Evolutionary conservation across 2,329 filamentous ascomycete genomes (phyloP).

Genomic region (Helotiales sp.): DNA sequence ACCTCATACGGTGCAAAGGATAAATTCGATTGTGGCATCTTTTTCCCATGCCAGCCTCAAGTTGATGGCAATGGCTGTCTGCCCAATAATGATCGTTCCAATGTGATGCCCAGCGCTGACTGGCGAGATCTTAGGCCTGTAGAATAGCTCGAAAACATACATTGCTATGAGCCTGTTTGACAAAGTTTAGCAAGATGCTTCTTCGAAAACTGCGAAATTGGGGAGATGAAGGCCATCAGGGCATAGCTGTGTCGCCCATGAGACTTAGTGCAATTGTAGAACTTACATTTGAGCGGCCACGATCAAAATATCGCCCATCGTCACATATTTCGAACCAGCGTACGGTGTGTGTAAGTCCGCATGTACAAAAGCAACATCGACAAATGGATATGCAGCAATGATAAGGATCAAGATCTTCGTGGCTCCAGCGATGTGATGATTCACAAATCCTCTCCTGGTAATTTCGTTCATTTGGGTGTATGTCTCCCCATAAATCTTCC

Average conservation of each 20-base stretch:
- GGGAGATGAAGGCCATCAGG: not conserved
- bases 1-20: conserved; percentile 41
- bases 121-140: conserved; percentile 48
- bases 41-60: conserved; percentile 36
- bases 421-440: conserved; percentile 51
- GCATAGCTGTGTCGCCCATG: not conserved
- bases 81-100: conserved; percentile 45
- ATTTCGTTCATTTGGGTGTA: conserved; percentile 46
- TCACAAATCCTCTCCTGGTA: conserved; percentile 49
- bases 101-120: conserved; percentile 50
- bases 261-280: not conserved
- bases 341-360: conserved; percentile 44
- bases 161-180: conserved; percentile 46
- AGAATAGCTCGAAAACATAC: conserved; percentile 53
- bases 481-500: conserved; percentile 43
- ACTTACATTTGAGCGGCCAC: conserved; percentile 45
- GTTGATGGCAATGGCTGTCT: conserved; percentile 49
- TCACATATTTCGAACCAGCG: conserved; percentile 41
- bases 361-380: conserved; percentile 45
- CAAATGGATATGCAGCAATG: conserved; percentile 49
- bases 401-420: conserved; percentile 50
- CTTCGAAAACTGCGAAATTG: not conserved
- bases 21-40: conserved; percentile 41
- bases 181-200: not conserved
- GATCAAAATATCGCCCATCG: conserved; percentile 49